Conservation (phyloP, 2,329 filamentous ascomycete genomes). For the Sclerotinia nivalis region DNA sequence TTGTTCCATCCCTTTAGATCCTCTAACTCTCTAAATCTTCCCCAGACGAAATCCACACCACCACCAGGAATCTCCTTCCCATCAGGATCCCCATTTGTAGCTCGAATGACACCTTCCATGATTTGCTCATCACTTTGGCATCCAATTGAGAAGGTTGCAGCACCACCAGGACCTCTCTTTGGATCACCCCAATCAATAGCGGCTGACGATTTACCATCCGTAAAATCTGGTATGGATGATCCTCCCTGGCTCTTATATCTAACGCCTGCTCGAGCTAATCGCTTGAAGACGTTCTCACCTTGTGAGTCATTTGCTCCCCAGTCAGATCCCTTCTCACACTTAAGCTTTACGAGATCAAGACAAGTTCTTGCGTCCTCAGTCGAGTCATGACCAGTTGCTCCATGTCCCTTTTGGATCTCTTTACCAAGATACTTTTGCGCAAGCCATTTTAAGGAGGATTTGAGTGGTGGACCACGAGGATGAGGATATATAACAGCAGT, state of each 20-base stretch:
- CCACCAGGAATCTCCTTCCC: conserved; percentile 58
- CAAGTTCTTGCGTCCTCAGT: conserved; percentile 90
- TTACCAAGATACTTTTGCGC: conserved; percentile 80
- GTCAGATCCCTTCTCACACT: conserved; percentile 85
- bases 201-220: conserved; percentile 63
- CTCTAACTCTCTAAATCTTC: conserved; percentile 65
- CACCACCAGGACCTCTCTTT: conserved; percentile 57
- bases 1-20: conserved; percentile 67
- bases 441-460: conserved; percentile 87
- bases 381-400: conserved; percentile 70
- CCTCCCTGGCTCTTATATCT: conserved; percentile 63
- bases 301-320: conserved; percentile 82
- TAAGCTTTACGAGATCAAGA: conserved; percentile 89
- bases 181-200: conserved; percentile 91
- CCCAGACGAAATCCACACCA: conserved; percentile 68
- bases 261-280: conserved; percentile 66
- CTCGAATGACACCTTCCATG: conserved; percentile 55
- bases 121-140: conserved; percentile 63
- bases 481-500: conserved; percentile 90
- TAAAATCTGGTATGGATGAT: conserved; percentile 54
- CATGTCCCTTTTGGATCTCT: conserved; percentile 80
- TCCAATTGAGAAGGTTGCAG: conserved; percentile 57
- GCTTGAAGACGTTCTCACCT: conserved; percentile 86
- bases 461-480: conserved; percentile 82
- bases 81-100: conserved; percentile 58